phyloP scores from a whole-genome alignment of 352 stramenopile species.

The Albugo candida region DNA sequence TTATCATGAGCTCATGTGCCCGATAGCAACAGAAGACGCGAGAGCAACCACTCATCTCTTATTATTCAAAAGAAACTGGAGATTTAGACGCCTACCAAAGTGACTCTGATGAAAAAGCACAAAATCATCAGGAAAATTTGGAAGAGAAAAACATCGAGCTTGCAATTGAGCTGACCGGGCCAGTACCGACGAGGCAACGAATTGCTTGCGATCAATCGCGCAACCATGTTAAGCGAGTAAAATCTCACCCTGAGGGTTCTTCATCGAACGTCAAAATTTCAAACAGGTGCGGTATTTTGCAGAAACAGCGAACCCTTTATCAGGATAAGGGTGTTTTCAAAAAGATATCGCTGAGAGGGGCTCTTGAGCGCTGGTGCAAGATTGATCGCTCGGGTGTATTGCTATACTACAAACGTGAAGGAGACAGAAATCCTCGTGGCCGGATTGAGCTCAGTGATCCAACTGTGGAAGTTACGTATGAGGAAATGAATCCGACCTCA shows the following conservation, averaged over 20 bases:
- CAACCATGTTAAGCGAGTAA: no score
- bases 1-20: no score
- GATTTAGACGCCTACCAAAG: no score
- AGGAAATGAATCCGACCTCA: conserved; percentile 39
- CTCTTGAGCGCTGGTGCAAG: conserved; percentile 51
- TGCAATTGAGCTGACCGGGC: no score
- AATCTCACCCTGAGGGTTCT: neutral
- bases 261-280: conserved; percentile 27
- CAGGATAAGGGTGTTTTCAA: conserved; percentile 61
- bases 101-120: no score
- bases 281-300: conserved; percentile 41
- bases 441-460: conserved; percentile 37
- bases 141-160: no score
- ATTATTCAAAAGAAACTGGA: no score
- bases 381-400: conserved; percentile 43
- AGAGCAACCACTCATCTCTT: no score
- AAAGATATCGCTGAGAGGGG: conserved; percentile 51
- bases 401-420: conserved; percentile 64
- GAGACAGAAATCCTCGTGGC: conserved; percentile 47
- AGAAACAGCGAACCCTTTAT: conserved; percentile 58
- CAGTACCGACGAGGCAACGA: no score
- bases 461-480: conserved; percentile 46
- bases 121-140: no score
- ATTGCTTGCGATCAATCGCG: no score
- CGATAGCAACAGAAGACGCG: no score